phyloP scores from a whole-genome alignment of 2,329 filamentous ascomycete genomes.

The Davidsoniella australis region DNA sequence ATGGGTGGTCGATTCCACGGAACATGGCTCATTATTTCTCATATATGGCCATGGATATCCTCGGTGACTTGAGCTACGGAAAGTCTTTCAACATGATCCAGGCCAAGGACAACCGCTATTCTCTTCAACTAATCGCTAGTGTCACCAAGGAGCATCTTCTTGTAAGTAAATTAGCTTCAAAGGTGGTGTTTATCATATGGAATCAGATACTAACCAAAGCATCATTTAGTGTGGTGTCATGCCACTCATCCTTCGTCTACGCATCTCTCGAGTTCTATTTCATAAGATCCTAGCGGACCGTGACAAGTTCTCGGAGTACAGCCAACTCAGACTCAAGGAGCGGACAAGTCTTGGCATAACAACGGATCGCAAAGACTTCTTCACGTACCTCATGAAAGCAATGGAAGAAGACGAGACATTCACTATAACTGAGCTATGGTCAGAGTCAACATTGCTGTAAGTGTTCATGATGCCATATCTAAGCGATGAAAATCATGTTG shows the following conservation, averaged over 20 bases:
- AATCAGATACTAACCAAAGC: not conserved
- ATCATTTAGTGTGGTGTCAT: slow-evolving; percentile 47
- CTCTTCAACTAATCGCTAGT: slow-evolving; percentile 47
- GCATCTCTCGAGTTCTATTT: slow-evolving; percentile 52
- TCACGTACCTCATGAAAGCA: slow-evolving; percentile 57
- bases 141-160: slow-evolving; percentile 53
- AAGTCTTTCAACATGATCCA: slow-evolving; percentile 48
- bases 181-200: no score
- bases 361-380: slow-evolving; percentile 55
- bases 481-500: not conserved
- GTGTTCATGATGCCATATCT: slow-evolving; percentile 14
- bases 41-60: slow-evolving; percentile 45
- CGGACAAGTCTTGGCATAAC: slow-evolving; percentile 45
- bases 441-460: slow-evolving; percentile 50
- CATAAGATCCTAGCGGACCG: slow-evolving; percentile 47
- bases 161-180: slow-evolving; percentile 26
- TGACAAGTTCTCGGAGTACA: slow-evolving; percentile 55
- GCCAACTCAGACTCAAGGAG: slow-evolving; percentile 47
- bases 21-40: slow-evolving; percentile 49
- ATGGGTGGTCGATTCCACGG: slow-evolving; percentile 34
- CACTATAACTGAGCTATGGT: slow-evolving; percentile 49
- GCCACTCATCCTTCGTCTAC: slow-evolving; percentile 48
- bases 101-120: slow-evolving; percentile 41
- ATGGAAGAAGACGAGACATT: slow-evolving; percentile 52
- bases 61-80: slow-evolving; percentile 43